phyloP scores from a whole-genome alignment of 805 yeast species.

The Saturnispora hagleri region DNA sequence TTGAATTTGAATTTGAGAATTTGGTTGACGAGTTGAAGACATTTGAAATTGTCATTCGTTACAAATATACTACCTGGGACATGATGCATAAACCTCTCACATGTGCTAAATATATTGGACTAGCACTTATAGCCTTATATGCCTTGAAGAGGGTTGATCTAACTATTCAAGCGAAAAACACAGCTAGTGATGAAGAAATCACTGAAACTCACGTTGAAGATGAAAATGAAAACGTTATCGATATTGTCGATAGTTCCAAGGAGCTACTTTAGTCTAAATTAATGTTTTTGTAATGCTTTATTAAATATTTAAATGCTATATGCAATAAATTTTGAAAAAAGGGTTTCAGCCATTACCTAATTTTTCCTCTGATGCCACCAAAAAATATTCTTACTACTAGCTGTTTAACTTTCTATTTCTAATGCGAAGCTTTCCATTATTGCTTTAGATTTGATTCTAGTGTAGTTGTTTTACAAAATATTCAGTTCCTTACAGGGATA shows the following conservation, averaged over 20 bases:
- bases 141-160: slow-evolving; percentile 38
- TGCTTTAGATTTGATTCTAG: no score
- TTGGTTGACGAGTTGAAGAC: slow-evolving; percentile 59
- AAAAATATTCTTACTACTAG: no score
- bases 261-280: not conserved
- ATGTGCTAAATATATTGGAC: slow-evolving; percentile 52
- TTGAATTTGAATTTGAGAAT: slow-evolving; percentile 49
- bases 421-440: no score
- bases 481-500: no score
- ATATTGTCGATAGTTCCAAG: not conserved
- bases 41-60: slow-evolving; percentile 50
- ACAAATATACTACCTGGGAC: slow-evolving; percentile 46
- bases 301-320: not conserved
- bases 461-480: no score
- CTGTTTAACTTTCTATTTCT: no score
- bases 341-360: not conserved
- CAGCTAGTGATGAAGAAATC: not conserved
- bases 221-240: not conserved
- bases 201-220: not conserved
- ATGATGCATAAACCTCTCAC: slow-evolving; percentile 57
- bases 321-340: not conserved
- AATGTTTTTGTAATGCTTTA: not conserved
- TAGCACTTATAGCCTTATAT: slow-evolving; percentile 49
- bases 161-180: slow-evolving; percentile 19
- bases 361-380: not conserved